Conservation (phyloP, 352 stramenopile species). For the Aphanomyces astaci region DNA sequence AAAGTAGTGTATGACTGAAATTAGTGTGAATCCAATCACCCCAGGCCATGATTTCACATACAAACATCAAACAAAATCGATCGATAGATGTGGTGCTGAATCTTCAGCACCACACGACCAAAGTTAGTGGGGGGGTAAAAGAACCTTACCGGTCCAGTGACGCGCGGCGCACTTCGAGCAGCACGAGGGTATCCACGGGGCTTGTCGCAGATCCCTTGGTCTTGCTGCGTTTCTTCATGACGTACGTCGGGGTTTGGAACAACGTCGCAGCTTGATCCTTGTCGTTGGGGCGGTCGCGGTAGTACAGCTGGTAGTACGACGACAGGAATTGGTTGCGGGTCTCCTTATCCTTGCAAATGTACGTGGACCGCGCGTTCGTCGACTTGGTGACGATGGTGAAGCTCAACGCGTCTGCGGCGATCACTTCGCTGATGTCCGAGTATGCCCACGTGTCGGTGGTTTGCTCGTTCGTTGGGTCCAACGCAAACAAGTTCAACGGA, state of each 20-base stretch:
- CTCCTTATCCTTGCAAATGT: constrained; percentile 73
- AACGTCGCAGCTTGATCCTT: constrained; percentile 9
- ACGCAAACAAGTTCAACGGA: constrained; percentile 67
- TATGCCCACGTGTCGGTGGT: constrained; percentile 82
- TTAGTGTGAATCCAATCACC: too few relatives aligned
- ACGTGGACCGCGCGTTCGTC: constrained; percentile 83
- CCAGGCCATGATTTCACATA: too few relatives aligned
- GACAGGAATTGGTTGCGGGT: constrained; percentile 52
- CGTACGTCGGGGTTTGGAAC: constrained; percentile 47
- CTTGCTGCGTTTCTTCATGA: constrained; percentile 79
- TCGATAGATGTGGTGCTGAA: too few relatives aligned
- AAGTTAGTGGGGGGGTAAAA: neutral
- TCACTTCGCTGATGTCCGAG: constrained; percentile 85
- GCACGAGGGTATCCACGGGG: constrained; percentile 60
- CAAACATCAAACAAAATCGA: too few relatives aligned
- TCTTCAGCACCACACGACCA: too few relatives aligned
- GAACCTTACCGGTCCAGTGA: constrained; percentile 50
- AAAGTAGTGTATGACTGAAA: too few relatives aligned
- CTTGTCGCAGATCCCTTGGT: constrained; percentile 54
- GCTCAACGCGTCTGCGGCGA: constrained; percentile 36
- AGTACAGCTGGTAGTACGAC: constrained; percentile 69
- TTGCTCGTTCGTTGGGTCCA: constrained; percentile 79
- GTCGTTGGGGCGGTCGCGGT: constrained; percentile 38
- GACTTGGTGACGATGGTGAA: constrained; percentile 83
- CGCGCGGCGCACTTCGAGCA: constrained; percentile 66